Percentiles rank a stretch among this genome's conserved stretches.
Evolutionary conservation across 345 rosid species (phyloP).

Genomic region (Lepidium africanum): DNA sequence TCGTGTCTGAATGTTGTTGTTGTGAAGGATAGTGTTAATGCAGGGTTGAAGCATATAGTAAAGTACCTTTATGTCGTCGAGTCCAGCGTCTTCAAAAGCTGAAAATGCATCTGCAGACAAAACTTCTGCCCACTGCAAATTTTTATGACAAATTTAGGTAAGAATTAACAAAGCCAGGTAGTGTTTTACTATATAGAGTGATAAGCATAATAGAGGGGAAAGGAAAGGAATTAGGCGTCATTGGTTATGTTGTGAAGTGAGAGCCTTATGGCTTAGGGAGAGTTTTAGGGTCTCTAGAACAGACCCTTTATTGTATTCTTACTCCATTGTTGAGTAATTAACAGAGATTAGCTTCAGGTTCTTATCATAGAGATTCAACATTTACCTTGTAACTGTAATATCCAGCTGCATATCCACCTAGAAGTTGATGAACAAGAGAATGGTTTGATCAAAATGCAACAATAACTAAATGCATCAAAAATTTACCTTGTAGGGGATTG

Average conservation of each 20-base stretch:
- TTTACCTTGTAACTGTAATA: slow-evolving; percentile 93
- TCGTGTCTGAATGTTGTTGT: background rate
- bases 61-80: slow-evolving; percentile 60
- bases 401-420: slow-evolving; percentile 95
- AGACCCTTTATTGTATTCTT: no score
- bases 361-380: background rate
- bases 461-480: no score
- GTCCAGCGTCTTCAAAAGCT: slow-evolving; percentile 89
- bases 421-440: background rate
- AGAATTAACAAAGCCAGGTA: background rate
- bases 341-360: no score
- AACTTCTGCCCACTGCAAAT: slow-evolving; percentile 95
- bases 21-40: background rate
- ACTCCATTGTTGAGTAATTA: no score
- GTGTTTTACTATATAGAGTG: background rate
- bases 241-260: no score
- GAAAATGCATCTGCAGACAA: slow-evolving; percentile 97
- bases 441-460: background rate
- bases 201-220: no score
- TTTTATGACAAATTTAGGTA: slow-evolving; percentile 8
- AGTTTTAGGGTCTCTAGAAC: no score
- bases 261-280: no score
- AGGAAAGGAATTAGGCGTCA: no score
- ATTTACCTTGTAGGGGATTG: background rate
- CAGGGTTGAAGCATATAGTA: background rate